Evolutionary conservation across 176 grass and related monocot genomes (phyloP).

Genomic region (Cocos nucifera): DNA sequence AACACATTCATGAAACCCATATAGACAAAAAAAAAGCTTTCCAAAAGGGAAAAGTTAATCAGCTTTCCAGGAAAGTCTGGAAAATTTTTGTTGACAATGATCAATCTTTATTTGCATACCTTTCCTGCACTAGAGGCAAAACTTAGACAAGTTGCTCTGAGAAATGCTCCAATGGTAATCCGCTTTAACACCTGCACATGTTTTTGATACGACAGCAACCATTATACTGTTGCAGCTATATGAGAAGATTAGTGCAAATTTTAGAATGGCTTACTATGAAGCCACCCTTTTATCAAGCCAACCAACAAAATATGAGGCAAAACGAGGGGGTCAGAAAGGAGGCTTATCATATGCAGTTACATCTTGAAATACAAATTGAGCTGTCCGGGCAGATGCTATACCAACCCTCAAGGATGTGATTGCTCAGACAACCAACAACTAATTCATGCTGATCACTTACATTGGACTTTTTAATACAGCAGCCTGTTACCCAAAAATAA

Average conservation of each 20-base stretch:
- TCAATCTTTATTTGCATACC: constrained; percentile 2
- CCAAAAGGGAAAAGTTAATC: neutral
- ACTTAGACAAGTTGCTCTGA: neutral
- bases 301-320: constrained; percentile 15
- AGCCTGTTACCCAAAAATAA: neutral
- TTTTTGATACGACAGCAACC: constrained; percentile 32
- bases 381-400: constrained; percentile 11
- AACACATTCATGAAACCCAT: too few relatives aligned
- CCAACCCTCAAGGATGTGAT: constrained; percentile 17
- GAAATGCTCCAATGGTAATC: constrained; percentile 17
- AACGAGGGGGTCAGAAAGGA: neutral
- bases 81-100: too few relatives aligned
- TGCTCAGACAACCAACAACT: constrained; percentile 22
- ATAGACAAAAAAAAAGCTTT: neutral
- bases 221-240: constrained; percentile 30
- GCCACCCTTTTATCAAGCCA: constrained; percentile 1
- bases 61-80: neutral
- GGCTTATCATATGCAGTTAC: constrained; percentile 18
- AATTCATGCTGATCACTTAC: constrained; percentile 19
- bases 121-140: neutral
- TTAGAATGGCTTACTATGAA: constrained; percentile 5
- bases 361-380: constrained; percentile 31
- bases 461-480: constrained; percentile 36
- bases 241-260: neutral
- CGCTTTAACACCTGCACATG: constrained; percentile 30